phyloP scores from a whole-genome alignment of 148 eudicot species.

The Chenopodium quinoa region DNA sequence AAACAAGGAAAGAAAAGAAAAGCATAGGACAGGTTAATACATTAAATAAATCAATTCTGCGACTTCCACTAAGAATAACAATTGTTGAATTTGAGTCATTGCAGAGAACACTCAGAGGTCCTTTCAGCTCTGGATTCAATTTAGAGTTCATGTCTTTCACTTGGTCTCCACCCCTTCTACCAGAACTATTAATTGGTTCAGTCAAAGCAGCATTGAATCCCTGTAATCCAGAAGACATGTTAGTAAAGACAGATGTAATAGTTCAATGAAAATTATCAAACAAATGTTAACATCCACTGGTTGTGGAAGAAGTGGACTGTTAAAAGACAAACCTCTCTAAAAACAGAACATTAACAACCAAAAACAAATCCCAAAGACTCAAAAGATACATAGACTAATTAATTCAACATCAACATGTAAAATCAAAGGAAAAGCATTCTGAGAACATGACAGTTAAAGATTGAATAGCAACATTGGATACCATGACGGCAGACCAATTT shows the following conservation, averaged over 20 bases:
- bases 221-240: slow-evolving; percentile 36
- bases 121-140: slow-evolving; percentile 77
- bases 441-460: no score
- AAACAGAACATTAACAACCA: background rate
- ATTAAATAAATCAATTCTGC: slow-evolving; percentile 62
- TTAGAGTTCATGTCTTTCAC: slow-evolving; percentile 90
- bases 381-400: background rate
- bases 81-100: slow-evolving; percentile 81
- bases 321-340: background rate
- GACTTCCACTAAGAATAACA: slow-evolving; percentile 92
- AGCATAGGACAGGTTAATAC: slow-evolving; percentile 35
- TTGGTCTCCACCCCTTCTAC: slow-evolving; percentile 90
- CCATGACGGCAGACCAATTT: no score
- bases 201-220: slow-evolving; percentile 91
- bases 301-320: background rate
- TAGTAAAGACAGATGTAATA: background rate
- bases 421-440: background rate
- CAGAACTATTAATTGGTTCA: slow-evolving; percentile 81
- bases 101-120: slow-evolving; percentile 61
- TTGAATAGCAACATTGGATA: no score
- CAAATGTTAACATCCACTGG: background rate
- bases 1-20: background rate
- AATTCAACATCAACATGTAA: background rate
- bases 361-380: background rate
- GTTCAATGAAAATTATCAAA: background rate